Conservation (phyloP, 2,329 filamentous ascomycete genomes). For the Phaeomoniella chlamydospora region DNA sequence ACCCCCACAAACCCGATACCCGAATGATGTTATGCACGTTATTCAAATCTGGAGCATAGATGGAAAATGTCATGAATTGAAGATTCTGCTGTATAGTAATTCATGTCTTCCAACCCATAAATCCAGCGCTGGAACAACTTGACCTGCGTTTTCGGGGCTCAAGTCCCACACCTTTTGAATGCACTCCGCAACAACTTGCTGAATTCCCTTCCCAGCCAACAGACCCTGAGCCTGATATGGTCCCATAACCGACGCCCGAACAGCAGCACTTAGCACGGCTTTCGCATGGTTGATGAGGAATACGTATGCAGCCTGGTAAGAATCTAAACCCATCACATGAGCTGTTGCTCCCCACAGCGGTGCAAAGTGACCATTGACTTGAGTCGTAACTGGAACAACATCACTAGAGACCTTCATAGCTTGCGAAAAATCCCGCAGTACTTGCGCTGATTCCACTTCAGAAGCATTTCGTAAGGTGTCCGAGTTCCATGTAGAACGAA, state of each 20-base stretch:
- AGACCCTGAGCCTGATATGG: conserved; percentile 50
- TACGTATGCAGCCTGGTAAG: conserved; percentile 41
- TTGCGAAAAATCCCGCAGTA: conserved; percentile 6
- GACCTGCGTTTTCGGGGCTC: conserved; percentile 39
- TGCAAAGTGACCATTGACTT: conserved; percentile 40
- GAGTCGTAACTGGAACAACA: conserved; percentile 3
- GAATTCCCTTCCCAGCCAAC: conserved; percentile 37
- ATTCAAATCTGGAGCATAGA: too few species aligned
- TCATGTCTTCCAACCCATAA: conserved; percentile 53
- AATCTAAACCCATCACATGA: conserved; percentile 34
- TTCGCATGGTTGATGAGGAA: conserved; percentile 52
- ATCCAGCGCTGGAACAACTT: conserved; percentile 47
- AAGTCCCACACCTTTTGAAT: conserved; percentile 34
- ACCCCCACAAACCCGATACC: too few species aligned
- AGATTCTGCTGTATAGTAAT: conserved; percentile 51
- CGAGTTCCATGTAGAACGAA: conserved; percentile 12
- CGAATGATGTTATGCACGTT: too few species aligned
- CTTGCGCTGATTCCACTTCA: background rate
- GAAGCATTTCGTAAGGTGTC: background rate
- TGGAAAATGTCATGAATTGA: conserved; percentile 54
- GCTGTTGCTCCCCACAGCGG: conserved; percentile 46
- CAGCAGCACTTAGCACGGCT: conserved; percentile 46
- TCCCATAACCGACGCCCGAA: conserved; percentile 49
- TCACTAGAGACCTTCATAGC: background rate
- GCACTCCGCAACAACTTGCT: conserved; percentile 33